These are phyloP conservation scores for Leccinellum albellum DNA, from an alignment of 768 basidiomycete species.

Conservation along the genomic window DNA sequence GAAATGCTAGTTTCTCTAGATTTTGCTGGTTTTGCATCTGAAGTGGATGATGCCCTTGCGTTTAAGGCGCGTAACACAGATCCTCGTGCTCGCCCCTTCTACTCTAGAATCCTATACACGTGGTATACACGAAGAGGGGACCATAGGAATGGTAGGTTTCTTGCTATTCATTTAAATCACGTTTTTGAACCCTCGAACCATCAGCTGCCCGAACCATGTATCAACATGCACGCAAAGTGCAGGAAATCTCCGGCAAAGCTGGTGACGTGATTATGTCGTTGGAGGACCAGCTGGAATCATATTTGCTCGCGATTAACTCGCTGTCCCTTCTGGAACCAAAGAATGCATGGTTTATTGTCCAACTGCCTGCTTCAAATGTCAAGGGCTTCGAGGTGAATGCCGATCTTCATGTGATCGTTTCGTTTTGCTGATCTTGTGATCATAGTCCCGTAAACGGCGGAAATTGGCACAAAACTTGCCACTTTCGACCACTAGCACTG, in stretches of 20 bases:
- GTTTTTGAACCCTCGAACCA: constrained; percentile 25
- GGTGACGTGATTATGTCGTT: constrained; percentile 42
- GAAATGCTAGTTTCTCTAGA: constrained; percentile 76
- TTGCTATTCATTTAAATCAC: constrained; percentile 6
- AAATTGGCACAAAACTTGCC: constrained; percentile 75
- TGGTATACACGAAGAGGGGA: constrained; percentile 89
- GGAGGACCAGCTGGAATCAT: constrained; percentile 74
- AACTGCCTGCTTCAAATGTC: constrained; percentile 44
- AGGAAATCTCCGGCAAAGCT: constrained; percentile 36
- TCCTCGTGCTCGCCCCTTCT: constrained; percentile 79
- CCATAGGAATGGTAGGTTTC: constrained; percentile 79
- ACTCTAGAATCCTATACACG: constrained; percentile 89
- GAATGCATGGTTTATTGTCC: constrained; percentile 80
- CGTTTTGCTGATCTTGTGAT: constrained; percentile 15
- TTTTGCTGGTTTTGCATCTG: constrained; percentile 79
- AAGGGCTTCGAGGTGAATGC: constrained; percentile 43
- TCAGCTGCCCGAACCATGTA: constrained; percentile 92
- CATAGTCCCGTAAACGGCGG: constrained; percentile 65
- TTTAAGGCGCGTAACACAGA: constrained; percentile 95
- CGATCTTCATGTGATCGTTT: constrained; percentile 16
- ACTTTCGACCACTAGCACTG: constrained; percentile 60
- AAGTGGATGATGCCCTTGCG: constrained; percentile 82
- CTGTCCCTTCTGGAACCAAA: constrained; percentile 77
- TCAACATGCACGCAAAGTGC: constrained; percentile 79
- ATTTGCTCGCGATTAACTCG: constrained; percentile 84